Evolutionary conservation across 371 early-diverging fungal species (phyloP).

Genomic region (Dinochytrium kinnereticum): DNA sequence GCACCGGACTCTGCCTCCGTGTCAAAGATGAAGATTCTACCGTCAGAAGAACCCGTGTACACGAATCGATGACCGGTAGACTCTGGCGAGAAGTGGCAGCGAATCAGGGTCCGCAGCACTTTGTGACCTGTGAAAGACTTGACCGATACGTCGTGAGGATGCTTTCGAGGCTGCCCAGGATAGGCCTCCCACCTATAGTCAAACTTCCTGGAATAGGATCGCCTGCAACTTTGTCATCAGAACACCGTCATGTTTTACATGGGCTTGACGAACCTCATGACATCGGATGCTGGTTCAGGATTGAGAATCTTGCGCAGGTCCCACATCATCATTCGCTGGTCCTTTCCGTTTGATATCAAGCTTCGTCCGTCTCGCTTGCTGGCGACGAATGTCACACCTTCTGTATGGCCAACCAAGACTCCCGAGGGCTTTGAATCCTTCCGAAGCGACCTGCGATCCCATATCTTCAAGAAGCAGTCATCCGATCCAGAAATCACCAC

Average conservation of each 20-base stretch:
- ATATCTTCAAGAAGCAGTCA: conserved; percentile 62
- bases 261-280: conserved; percentile 7
- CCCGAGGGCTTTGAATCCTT: conserved; percentile 57
- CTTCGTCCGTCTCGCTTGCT: conserved; percentile 45
- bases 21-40: conserved; percentile 51
- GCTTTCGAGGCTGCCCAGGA: conserved; percentile 30
- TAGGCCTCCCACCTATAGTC: conserved; percentile 48
- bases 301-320: conserved; percentile 57
- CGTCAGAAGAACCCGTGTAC: conserved; percentile 56
- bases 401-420: conserved; percentile 68
- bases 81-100: conserved; percentile 69
- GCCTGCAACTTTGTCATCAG: neutral
- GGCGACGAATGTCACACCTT: conserved; percentile 68
- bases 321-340: conserved; percentile 68
- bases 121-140: conserved; percentile 56
- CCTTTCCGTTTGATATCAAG: conserved; percentile 64
- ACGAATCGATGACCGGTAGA: conserved; percentile 57
- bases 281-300: neutral
- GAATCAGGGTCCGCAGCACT: conserved; percentile 68
- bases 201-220: conserved; percentile 25
- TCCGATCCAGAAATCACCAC: conserved; percentile 69
- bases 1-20: conserved; percentile 28
- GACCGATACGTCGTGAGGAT: conserved; percentile 62
- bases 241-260: conserved; percentile 3
- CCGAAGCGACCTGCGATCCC: conserved; percentile 63